Evolutionary conservation across 2,329 filamentous ascomycete species (phyloP).

Genomic region (Macrophomina tecta): DNA sequence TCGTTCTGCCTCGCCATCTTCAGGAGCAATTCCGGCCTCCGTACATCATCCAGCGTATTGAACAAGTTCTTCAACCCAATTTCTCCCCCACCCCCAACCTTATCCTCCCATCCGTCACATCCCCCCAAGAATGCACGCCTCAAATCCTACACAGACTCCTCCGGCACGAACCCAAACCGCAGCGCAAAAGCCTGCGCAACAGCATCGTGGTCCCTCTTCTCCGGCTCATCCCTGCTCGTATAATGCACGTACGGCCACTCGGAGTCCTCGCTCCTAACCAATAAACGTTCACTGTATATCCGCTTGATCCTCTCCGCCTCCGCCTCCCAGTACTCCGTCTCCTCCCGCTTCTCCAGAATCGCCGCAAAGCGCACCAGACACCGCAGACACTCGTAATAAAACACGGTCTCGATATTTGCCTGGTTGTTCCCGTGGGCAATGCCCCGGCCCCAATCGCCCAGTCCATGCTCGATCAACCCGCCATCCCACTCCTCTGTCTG

Average conservation of each 20-base stretch:
- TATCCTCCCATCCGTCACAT: slow-evolving; percentile 40
- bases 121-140: slow-evolving; percentile 39
- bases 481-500: slow-evolving; percentile 47
- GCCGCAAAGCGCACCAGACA: slow-evolving; percentile 40
- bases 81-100: slow-evolving; percentile 44
- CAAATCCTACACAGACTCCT: slow-evolving; percentile 35
- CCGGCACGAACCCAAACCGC: slow-evolving; percentile 43
- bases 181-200: slow-evolving; percentile 48
- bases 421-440: slow-evolving; percentile 54
- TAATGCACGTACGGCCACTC: slow-evolving; percentile 47
- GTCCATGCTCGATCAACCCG: slow-evolving; percentile 51
- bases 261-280: neutral
- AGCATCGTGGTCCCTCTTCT: slow-evolving; percentile 44
- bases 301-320: neutral
- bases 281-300: neutral
- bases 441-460: slow-evolving; percentile 53
- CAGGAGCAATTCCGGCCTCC: slow-evolving; percentile 50
- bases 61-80: slow-evolving; percentile 52
- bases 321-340: neutral
- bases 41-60: slow-evolving; percentile 50
- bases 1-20: slow-evolving; percentile 55
- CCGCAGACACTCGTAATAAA: slow-evolving; percentile 51
- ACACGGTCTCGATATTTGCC: slow-evolving; percentile 54
- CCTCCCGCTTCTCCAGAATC: neutral
- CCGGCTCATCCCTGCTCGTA: slow-evolving; percentile 44